These are phyloP conservation scores for Crithidia sp. DNA, from an alignment of 208 protist species.

Conservation along the genomic window DNA sequence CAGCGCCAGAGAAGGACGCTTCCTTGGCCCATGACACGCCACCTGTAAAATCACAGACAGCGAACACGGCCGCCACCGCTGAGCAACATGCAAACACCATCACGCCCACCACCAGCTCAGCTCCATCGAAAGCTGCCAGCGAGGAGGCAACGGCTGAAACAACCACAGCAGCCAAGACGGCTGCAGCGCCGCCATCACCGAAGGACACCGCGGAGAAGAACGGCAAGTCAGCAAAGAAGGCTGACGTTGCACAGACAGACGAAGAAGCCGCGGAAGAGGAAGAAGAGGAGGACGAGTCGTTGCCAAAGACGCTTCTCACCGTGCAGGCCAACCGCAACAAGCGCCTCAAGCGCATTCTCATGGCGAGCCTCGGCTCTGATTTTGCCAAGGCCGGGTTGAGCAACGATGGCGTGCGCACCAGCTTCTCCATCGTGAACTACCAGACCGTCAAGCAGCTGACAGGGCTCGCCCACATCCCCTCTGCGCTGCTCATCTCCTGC, in stretches of 20 bases:
- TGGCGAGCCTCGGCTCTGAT: slow-evolving; percentile 47
- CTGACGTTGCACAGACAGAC: no score
- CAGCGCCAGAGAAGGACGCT: not conserved
- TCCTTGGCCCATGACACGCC: no score
- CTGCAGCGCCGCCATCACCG: not conserved
- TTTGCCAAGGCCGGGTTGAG: slow-evolving; percentile 58
- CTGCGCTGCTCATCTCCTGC: slow-evolving; percentile 73
- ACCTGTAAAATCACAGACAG: no score
- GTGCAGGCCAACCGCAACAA: slow-evolving; percentile 42
- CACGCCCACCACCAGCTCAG: not conserved
- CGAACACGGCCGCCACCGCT: no score
- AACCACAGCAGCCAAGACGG: not conserved
- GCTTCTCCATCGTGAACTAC: slow-evolving; percentile 63
- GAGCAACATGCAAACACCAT: no score
- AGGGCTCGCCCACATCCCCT: slow-evolving; percentile 53
- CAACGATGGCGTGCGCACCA: slow-evolving; percentile 60
- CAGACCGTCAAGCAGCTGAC: slow-evolving; percentile 66
- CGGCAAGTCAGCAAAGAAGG: not conserved
- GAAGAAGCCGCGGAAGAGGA: not conserved
- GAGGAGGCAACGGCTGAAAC: not conserved
- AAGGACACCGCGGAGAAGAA: not conserved
- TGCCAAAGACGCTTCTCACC: slow-evolving; percentile 5
- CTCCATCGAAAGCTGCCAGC: not conserved
- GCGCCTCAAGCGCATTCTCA: slow-evolving; percentile 49
- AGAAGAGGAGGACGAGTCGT: slow-evolving; percentile 8